Evolutionary conservation across 1,284 basidiomycete species (phyloP), one percentile per base, ranked within the genome.

Genomic region (Volvariella volvacea): DNA sequence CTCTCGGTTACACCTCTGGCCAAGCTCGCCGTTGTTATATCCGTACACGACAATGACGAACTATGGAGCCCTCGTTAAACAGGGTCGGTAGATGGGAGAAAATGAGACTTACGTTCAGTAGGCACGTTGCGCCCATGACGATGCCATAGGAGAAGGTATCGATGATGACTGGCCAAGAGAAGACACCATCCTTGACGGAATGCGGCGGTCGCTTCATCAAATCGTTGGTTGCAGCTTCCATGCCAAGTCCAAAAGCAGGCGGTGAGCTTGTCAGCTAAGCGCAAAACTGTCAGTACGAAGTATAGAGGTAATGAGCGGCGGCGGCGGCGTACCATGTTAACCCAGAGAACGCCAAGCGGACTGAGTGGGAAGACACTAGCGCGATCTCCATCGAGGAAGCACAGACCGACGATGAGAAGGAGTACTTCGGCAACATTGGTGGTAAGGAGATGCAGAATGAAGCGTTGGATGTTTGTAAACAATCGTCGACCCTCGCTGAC

Each of bases 361-460:
- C 76, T 75, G 9, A 87, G 65, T 0, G 84, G 84, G 64, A 84
- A 87, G n/a, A 86, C 79, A 21, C 78, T 77, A 37, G 70, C 62
- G 1, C 68, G 64, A 46, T 68, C 60, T 2, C 62, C 56, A 53
- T 85, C 81, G 53, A 77, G 70, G 67, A 87, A 87, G 1, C 74
- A 77, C 14, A 88, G 67, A 9, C 83, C 84, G 47, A 86, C 69
- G 45, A 86, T 63, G 19, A 82, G 59, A 3, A 79, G 64, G 7
- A 78, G 56, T 17, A 78, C 78, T 61, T 85, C 77, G n/a, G 73
- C 80, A 15, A 83, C 65, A 53, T 85, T 83, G 40, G 71, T 73
- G 1, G 75, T 68, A 17, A 78, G 66, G 16, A 79, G 62, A 54
- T 76, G 74, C 19, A 71, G 52, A 42, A 71, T 60, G 49, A 73